Evolutionary conservation across 2,329 filamentous ascomycete species (phyloP), one percentile per base, ranked within the genome.

Genomic region (Aureobasidium mangrovei): DNA sequence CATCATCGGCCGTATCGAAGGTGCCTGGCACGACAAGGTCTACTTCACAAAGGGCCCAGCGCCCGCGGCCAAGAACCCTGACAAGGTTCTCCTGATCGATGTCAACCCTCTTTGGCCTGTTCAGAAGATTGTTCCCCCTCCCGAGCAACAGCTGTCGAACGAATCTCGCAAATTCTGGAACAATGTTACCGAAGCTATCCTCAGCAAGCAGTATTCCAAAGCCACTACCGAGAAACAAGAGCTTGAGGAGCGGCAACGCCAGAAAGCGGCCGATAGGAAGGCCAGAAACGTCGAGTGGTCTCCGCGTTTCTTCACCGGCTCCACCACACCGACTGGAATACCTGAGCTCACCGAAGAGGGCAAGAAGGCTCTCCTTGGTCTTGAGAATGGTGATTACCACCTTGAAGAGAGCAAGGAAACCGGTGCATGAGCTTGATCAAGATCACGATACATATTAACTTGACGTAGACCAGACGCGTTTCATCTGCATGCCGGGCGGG

Each of bases 131-230:
- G 69, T 94, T 0, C 93, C 93, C 0, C 88, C 91, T 0, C 70
- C 79, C 18, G 83, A 90, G 41, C 70, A 82, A 56, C 93, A 97
- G 69, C 81, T 95, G 2, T 81, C 86, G 54, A 93, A 98, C 68
- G 93, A 98, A 72, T 94, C 88, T 2, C 80, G 93, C 60, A 83
- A 81, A 55, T 86, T 95, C 67, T 98, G 93, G 93, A 79, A 82
- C 33, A 81, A 81, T 27, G 91, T 98, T 42, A 97, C 93, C 18
- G 78, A 87, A 51, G 89, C 91, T 35, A 97, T 98, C 64, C 70
- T 81, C 26, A 74, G 82, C 58, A 94, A 91, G 71, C 88, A 95
- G 67, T 98, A 83, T 70, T 80, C 79, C 40, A 83, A 86, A 60
- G 93, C 93, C 6, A 98, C 93, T 26, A 82, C 80, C 24, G 74